phyloP scores from a whole-genome alignment of 2,329 filamentous ascomycete species.

The Stagonosporopsis rhizophila region DNA sequence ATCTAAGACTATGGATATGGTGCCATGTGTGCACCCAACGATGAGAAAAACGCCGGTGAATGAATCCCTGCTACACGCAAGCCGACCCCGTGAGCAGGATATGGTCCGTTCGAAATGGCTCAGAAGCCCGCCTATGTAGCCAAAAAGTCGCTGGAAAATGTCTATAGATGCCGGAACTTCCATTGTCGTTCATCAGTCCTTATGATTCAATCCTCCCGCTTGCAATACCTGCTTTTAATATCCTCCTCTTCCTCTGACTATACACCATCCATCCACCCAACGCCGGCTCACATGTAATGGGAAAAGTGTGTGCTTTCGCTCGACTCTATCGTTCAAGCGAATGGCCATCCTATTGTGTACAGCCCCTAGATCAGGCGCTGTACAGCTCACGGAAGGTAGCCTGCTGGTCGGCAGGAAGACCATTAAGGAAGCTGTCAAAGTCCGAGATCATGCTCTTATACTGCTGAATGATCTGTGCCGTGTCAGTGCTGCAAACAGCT shows the following conservation, averaged over 20 bases:
- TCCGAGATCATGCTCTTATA: conserved; percentile 64
- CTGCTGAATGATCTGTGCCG: conserved; percentile 55
- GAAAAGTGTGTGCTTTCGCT: conserved; percentile 17
- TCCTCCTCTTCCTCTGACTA: conserved; percentile 36
- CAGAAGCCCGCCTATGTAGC: conserved; percentile 15
- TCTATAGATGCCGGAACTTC: conserved; percentile 44
- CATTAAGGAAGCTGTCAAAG: conserved; percentile 59
- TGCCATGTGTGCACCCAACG: conserved; percentile 20
- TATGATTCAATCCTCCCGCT: conserved; percentile 22
- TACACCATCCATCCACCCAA: conserved; percentile 31
- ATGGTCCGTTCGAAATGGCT: conserved; percentile 13
- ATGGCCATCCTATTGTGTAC: conserved; percentile 1
- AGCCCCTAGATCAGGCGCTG: conserved; percentile 31
- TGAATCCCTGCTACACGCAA: conserved; percentile 28
- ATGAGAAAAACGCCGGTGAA: conserved; percentile 40
- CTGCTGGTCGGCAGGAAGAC: conserved; percentile 54
- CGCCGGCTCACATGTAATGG: conserved; percentile 32
- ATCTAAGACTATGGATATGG: conserved; percentile 29
- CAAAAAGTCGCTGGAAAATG: conserved; percentile 33
- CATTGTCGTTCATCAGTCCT: conserved; percentile 33
- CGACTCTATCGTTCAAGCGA: neutral
- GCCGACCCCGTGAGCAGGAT: conserved; percentile 16
- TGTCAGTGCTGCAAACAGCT: conserved; percentile 24
- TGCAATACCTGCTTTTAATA: conserved; percentile 24
- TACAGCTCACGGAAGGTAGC: conserved; percentile 55